Base-by-base conservation (phyloP, 495 filamentous ascomycete species). In the Bacidia rubella region DNA sequence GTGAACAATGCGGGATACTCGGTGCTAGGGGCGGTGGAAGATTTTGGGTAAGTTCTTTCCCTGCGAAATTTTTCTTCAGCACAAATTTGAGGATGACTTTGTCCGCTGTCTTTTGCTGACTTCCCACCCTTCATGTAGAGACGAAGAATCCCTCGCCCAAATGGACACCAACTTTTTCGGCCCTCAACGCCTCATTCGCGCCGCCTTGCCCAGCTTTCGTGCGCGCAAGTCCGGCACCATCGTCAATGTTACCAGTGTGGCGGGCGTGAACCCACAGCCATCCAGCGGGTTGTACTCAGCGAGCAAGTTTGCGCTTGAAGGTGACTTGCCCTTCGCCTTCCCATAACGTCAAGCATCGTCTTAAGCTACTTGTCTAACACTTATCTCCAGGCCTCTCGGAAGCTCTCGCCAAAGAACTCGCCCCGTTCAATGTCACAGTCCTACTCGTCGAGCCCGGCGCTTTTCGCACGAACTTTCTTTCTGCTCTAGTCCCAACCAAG, bases 101-200 rank as follows among this genome's bases (percentile, higher is more conserved):
- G 29, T 35, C 15, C 5, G 29, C 5, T 5, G 29, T 7, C 7
- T 7, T 35, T 7, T 35, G 29, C 29, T 35, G 29, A 35, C 29
- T 35, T 5, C 5, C 5, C 7, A 35, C 29, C 7, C 7, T 5
- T 5, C 15, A 15, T 35, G 29, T 29, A 75, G 65, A 2, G 52
- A 61, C 1, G 62, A 70, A 23, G 72, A 74, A 57, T 58, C 62
- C 9, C 52, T 57, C 4, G 57, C 63, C n/a, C 39, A 61, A 11
- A 69, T 71, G 57, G 66, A 72, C 53, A 75, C 74, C 32, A 79
- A 78, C 57, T 66, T 75, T 9, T 64, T 74, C 25, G 76, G 76
- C 5, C 57, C 63, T 4, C 61, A 67, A 38, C 68, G 69, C 53
- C 51, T 74, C 5, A 68, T 68, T 1, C 65, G 68, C 11, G 69